Base-by-base conservation (phyloP, 2,329 filamentous ascomycete species). In the Talaromyces marneffei region DNA sequence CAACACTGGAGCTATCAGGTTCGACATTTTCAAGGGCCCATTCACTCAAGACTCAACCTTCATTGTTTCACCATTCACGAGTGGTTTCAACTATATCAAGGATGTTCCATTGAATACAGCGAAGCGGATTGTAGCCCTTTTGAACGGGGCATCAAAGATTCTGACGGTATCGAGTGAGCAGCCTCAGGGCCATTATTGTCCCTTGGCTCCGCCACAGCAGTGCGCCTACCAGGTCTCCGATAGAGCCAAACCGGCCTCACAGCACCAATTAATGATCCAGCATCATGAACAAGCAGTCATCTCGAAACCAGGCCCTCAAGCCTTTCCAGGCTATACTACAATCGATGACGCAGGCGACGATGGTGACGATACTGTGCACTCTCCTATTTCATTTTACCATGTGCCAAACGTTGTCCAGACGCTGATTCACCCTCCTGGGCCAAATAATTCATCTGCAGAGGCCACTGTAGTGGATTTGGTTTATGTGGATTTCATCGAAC, bases 1-100 rank as follows among this genome's bases (percentile, higher is more conserved):
- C 60, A 99, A 99, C 75, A 96, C 91, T 0, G 94, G 94, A 27
- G 90, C 90, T 3, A 86, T 99, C 66, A 89, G 94, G 48, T 99
- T 97, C 74, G 94, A 99, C 73, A 90, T 99, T 64, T 96, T 97
- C 81, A 86, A 93, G 73, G 94, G 94, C 0, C 80, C 87, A 0
- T 97, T 97, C 71, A 97, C 94, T 0, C 85, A 86, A 40, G 94
- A 99, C 72, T 88, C 87, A 3, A 91, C 89, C 0, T 97, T 86
- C 71, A 87, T 93, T 40, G 83, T 97, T 29, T 95, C 90, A 8
- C 94, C 94, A 0, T 99, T 99, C 72, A 86, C 85, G 1, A 96
- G 88, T 74, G 85, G 83, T 1, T 89, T 97, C 73, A 81, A 83
- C 27, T 91, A 87, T 66, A 81, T 97, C 57, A 86, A 88, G 58